Evolutionary conservation across 352 stramenopile genomes (phyloP), one percentile per base, ranked within the genome.

Genomic region (Plasmopara muralis): DNA sequence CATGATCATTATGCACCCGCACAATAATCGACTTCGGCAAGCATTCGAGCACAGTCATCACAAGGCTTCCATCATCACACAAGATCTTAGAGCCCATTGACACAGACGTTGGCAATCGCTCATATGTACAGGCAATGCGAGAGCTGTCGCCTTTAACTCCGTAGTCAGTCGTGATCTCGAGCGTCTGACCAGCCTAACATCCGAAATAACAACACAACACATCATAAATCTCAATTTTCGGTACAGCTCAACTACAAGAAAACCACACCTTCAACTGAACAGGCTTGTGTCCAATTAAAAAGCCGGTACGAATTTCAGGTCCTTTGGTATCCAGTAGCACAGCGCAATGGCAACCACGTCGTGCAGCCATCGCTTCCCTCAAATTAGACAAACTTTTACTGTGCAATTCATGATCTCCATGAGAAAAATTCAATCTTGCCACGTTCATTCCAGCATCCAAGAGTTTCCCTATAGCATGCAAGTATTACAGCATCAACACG

Each of bases 391-490:
- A 53, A 53, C 80, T 93, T 15, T 83, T 79, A 42, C 89, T 64
- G 54, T 98, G 90, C 53, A 93, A 72, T 51, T 98, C 93, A 52
- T 97, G 94, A 47, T 98, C 98, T 18, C 97, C 97, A 66, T 99
- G 97, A 12, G 95, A 99, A 70, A 99, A 99, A 58, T 99, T 99
- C 29, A 99, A 79, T 12, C 97, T 84, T 60, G 98, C 98, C 5
- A 99, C 88, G 47, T 96, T 96, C 93, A 99, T 98, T 9, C 97
- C 96, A 28, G 77, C 79, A 47, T 90, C 80, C 38, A 90, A 55
- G 3, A 92, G 58, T 53, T 89, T 62, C 2, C 78, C 76, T 89
- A 20, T 10, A 49, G 14, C 15, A 44, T 2, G 31, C 13, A 57
- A 15, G 5, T 28, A 6, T 14, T 16, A 47, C n/a, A 47, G 2